phyloP scores from a whole-genome alignment of 2,329 filamentous ascomycete species.

The Diaporthe sp. region DNA sequence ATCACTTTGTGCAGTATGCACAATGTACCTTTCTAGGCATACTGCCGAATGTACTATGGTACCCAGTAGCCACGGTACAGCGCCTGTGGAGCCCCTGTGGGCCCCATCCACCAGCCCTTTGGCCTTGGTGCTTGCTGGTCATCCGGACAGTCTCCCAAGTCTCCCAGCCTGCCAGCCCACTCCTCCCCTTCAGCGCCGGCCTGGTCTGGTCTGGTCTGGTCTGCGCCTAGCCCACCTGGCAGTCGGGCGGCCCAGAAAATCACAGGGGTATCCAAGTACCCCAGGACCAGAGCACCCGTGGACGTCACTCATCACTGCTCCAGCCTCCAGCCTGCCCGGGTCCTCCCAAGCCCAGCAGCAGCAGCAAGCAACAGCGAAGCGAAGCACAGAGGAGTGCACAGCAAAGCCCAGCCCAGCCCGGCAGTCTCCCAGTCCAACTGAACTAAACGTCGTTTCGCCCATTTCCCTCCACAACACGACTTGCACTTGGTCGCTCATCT shows the following conservation, averaged over 20 bases:
- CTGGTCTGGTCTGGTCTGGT: slow-evolving; percentile 29
- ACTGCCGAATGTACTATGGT: neutral
- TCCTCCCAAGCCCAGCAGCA: slow-evolving; percentile 15
- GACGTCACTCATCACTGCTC: slow-evolving; percentile 31
- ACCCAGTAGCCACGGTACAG: neutral
- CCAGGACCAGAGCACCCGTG: slow-evolving; percentile 13
- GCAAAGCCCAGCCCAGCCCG: slow-evolving; percentile 18
- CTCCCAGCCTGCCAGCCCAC: neutral
- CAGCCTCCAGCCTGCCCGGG: slow-evolving; percentile 13
- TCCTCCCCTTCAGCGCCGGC: slow-evolving; percentile 15
- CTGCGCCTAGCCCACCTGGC: slow-evolving; percentile 33
- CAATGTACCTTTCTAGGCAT: neutral
- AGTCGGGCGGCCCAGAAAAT: slow-evolving; percentile 26
- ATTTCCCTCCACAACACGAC: slow-evolving; percentile 29
- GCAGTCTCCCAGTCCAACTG: slow-evolving; percentile 1
- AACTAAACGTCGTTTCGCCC: slow-evolving; percentile 25
- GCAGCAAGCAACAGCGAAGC: neutral
- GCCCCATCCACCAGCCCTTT: slow-evolving; percentile 19
- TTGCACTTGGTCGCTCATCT: slow-evolving; percentile 34
- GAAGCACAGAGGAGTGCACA: neutral
- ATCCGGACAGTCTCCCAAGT: slow-evolving; percentile 3
- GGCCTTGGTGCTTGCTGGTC: slow-evolving; percentile 9
- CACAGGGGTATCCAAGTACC: slow-evolving; percentile 32
- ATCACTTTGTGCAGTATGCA: neutral
- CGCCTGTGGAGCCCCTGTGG: slow-evolving; percentile 10